A percentile compares a stretch with the other conserved stretches of the same genome.
These are phyloP conservation scores for Globisporangium canariense DNA, from an alignment of 352 stramenopile genomes.

Conservation along the genomic window DNA sequence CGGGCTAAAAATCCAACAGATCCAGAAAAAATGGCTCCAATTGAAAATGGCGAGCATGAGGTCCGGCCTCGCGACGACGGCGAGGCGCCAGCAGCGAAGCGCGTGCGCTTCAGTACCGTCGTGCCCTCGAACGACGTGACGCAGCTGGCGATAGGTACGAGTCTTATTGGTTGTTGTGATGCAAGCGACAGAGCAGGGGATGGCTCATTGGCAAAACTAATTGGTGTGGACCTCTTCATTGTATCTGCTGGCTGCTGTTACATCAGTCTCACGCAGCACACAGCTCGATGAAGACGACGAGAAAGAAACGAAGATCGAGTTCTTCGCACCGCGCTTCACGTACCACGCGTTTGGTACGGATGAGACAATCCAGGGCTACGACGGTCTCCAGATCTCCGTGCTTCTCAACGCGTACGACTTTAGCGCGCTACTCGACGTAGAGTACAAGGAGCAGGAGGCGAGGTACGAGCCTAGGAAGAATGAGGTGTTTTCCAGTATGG, in stretches of 20 bases:
- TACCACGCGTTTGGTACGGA: slow-evolving; percentile 82
- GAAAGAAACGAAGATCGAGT: slow-evolving; percentile 27
- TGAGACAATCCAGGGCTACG: slow-evolving; percentile 64
- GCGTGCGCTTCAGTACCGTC: slow-evolving; percentile 57
- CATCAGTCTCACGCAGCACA: slow-evolving; percentile 32
- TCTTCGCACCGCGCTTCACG: slow-evolving; percentile 70
- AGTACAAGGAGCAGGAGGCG: slow-evolving; percentile 47
- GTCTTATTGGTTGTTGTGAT: not conserved
- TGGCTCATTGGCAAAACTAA: too few species aligned
- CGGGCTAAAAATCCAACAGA: not conserved
- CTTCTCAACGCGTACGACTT: slow-evolving; percentile 73
- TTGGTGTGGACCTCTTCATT: not conserved
- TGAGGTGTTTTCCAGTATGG: too few species aligned
- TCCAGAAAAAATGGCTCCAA: slow-evolving; percentile 32
- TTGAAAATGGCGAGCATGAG: slow-evolving; percentile 11
- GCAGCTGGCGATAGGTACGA: slow-evolving; percentile 54
- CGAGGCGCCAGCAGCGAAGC: slow-evolving; percentile 33
- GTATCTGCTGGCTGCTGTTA: not conserved
- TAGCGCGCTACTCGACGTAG: slow-evolving; percentile 43
- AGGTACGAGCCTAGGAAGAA: slow-evolving; percentile 21
- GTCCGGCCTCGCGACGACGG: not conserved
- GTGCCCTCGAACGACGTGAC: slow-evolving; percentile 47
- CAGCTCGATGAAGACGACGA: slow-evolving; percentile 28
- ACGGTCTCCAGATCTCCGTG: slow-evolving; percentile 49
- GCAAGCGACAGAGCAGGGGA: not conserved